Evolutionary conservation across 2,329 filamentous ascomycete species (phyloP).

Genomic region (Nigrospora sphaerica): DNA sequence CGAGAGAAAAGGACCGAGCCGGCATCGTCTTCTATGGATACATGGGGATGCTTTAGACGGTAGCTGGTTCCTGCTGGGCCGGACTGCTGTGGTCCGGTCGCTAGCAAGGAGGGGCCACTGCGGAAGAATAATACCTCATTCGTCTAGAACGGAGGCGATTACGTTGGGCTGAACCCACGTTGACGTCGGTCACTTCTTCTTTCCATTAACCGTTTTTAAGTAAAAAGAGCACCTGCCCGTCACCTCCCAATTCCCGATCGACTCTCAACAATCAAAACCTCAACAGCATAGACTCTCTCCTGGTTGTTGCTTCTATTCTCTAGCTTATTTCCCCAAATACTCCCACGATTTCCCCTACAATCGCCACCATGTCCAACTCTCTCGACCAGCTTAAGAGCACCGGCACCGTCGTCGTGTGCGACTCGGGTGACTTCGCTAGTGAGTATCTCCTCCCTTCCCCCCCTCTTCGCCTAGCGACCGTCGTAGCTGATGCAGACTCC

Average conservation of each 20-base stretch:
- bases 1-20: too few relatives aligned
- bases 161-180: constrained; percentile 1
- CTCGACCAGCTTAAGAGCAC: constrained; percentile 95
- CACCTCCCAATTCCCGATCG: neutral
- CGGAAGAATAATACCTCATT: neutral
- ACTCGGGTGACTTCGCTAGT: constrained; percentile 86
- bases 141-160: neutral
- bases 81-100: neutral
- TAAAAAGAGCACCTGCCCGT: neutral
- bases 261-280: neutral
- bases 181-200: neutral
- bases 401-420: constrained; percentile 95
- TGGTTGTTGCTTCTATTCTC: neutral
- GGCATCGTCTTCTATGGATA: too few relatives aligned
- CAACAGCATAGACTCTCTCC: neutral
- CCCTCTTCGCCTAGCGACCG: constrained; percentile 1
- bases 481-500: constrained; percentile 5
- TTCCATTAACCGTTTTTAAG: neutral
- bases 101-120: neutral
- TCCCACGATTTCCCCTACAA: neutral
- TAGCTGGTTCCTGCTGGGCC: neutral
- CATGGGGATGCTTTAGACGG: too few relatives aligned
- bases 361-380: constrained; percentile 65
- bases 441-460: constrained; percentile 29
- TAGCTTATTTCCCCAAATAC: neutral